Percentiles rank a stretch among this genome's conserved stretches.
Conservation (phyloP, 495 filamentous ascomycete genomes). For the Aspergillus biplanus region DNA sequence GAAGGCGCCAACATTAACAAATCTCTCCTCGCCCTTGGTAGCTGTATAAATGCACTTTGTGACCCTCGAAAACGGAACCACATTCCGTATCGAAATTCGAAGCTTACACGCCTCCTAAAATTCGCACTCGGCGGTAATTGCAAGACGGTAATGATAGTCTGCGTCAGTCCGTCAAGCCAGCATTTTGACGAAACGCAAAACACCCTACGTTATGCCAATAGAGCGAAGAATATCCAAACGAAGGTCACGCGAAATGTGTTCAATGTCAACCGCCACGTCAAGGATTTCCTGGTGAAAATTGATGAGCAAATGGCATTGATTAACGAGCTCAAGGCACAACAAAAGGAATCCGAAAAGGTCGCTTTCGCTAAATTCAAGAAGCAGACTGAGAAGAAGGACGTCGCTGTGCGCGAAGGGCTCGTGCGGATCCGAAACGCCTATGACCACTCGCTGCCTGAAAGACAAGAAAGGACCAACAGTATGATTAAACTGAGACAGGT, state of each 20-base stretch:
- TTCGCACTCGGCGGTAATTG: conserved; percentile 98
- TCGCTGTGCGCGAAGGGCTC: conserved; percentile 79
- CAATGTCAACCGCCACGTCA: conserved; percentile 98
- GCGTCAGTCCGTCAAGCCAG: conserved; percentile 92
- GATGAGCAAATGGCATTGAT: conserved; percentile 93
- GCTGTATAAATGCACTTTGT: conserved; percentile 98
- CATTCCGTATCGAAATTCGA: conserved; percentile 96
- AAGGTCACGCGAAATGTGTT: conserved; percentile 98
- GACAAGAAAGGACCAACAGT: conserved; percentile 74
- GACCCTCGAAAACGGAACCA: conserved; percentile 92
- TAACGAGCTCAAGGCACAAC: conserved; percentile 89
- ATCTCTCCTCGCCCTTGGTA: conserved; percentile 89
- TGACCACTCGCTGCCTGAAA: conserved; percentile 77
- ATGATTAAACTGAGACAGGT: conserved; percentile 86
- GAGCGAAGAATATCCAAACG: conserved; percentile 99
- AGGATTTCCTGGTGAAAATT: conserved; percentile 97
- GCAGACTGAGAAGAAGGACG: conserved; percentile 80
- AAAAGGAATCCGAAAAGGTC: conserved; percentile 84
- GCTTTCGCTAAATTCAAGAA: conserved; percentile 91
- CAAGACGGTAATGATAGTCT: conserved; percentile 99
- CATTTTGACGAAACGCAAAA: conserved; percentile 99
- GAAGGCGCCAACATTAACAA: conserved; percentile 99
- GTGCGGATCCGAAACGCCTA: conserved; percentile 79
- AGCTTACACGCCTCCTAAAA: conserved; percentile 92
- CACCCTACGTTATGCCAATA: conserved; percentile 94